Evolutionary conservation across 306 rosid species (phyloP).

Genomic region (Pyrus pyrifolia): DNA sequence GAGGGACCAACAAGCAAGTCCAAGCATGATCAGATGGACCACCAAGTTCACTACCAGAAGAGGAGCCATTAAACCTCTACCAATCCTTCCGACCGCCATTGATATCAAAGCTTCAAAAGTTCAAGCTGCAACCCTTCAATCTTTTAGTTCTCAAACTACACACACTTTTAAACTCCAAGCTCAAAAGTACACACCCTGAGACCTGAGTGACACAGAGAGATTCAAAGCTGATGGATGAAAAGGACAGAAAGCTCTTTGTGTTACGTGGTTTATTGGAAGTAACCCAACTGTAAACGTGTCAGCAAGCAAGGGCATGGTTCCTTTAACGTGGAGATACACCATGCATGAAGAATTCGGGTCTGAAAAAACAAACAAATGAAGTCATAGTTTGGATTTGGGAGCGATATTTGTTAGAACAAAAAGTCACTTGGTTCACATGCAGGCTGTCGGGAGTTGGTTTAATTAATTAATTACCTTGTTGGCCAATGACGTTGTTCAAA

Average conservation of each 20-base stretch:
- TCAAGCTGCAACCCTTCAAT: not conserved
- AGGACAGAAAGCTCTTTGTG: not conserved
- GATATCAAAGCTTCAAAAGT: not conserved
- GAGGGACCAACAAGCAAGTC: constrained; percentile 40
- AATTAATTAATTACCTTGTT: not conserved
- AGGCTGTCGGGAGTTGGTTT: not conserved
- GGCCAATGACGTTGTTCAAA: not conserved
- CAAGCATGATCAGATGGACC: constrained; percentile 22
- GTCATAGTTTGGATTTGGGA: not conserved
- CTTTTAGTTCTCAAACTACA: not conserved
- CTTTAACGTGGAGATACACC: constrained; percentile 4
- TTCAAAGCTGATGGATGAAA: constrained; percentile 1
- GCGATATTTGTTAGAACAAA: not conserved
- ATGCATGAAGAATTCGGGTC: not conserved
- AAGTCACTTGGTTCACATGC: not conserved
- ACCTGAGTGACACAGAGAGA: not conserved
- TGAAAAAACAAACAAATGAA: not conserved
- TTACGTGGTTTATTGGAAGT: constrained; percentile 12
- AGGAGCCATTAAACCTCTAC: constrained; percentile 28
- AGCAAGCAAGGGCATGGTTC: not conserved
- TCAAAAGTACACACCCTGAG: not conserved
- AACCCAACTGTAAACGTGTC: constrained; percentile 11
- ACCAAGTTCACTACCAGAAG: constrained; percentile 31
- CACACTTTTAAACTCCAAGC: not conserved
- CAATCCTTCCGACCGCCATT: constrained; percentile 26